These are phyloP conservation scores for Tricholoma hemisulphureum DNA, from an alignment of 768 basidiomycete genomes.

Conservation along the genomic window DNA sequence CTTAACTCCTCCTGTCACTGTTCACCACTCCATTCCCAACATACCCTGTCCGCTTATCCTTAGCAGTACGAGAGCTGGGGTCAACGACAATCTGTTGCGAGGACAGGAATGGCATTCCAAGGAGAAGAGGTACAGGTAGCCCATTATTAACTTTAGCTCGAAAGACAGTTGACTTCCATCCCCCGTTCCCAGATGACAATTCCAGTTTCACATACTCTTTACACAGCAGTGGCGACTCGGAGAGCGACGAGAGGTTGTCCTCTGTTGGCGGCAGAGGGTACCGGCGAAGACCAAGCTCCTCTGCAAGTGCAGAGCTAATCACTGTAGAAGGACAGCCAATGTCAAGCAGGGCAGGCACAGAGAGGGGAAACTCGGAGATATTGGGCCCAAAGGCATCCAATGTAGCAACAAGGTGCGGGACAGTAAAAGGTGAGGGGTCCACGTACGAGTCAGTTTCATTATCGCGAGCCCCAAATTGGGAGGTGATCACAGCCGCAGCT, in stretches of 20 bases:
- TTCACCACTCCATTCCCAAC: too few species aligned
- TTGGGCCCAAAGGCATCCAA: not conserved
- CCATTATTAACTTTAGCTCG: conserved; percentile 16
- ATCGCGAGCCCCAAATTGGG: not conserved
- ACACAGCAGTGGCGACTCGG: conserved; percentile 10
- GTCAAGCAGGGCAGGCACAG: conserved; percentile 10
- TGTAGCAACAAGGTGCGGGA: not conserved
- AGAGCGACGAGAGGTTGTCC: conserved; percentile 18
- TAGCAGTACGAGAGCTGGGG: not conserved
- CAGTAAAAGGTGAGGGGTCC: not conserved
- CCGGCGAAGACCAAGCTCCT: conserved; percentile 4
- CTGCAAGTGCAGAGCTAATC: conserved; percentile 9
- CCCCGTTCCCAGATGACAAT: conserved; percentile 9
- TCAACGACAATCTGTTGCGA: not conserved
- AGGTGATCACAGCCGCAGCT: not conserved
- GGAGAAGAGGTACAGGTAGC: conserved; percentile 6
- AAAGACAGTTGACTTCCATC: conserved; percentile 16
- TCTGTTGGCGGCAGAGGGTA: conserved; percentile 15
- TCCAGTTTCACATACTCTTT: conserved; percentile 20
- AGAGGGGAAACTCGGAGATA: conserved; percentile 2
- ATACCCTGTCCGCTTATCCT: not conserved
- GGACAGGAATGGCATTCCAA: not conserved
- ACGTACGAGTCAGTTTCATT: not conserved
- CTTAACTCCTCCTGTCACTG: too few species aligned
- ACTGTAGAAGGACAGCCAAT: conserved; percentile 13